Base-by-base conservation (phyloP, 805 yeast genomes). In the Metschnikowia arizonensis region DNA sequence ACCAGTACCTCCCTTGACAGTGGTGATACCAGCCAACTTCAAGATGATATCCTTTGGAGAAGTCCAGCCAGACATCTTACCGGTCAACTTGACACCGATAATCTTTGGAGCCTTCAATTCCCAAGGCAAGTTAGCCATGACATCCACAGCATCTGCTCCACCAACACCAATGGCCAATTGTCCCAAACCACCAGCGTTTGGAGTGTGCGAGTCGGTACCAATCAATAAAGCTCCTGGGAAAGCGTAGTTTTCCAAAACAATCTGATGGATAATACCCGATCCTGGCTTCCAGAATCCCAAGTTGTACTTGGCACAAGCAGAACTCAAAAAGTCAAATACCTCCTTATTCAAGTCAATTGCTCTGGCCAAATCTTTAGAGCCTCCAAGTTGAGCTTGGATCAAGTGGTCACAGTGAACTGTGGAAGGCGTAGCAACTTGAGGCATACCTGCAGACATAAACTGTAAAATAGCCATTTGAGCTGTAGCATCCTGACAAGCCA, bases 221-320 rank as follows among this genome's bases (percentile, higher is more conserved):
- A 90, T 81, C 77, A 90, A 84, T 75, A 90, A 79, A 55, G 91
- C 88, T 74, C 98, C 98, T 68, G 98, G 98, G 81, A 86, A 88
- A 50, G 96, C 93, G 71, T 87, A 90, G 78, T 90, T 91, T 76
- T 90, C 98, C 63, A 90, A 77, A 40, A 90, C 95, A 57, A 90
- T 91, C 76, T 90, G 98, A 74, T 90, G 98, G 62, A 90, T 90
- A 61, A 90, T 90, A 78, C 98, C 98, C 33, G 97, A 89, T 63
- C 97, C 97, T 60, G 97, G 97, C 65, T 90, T 90, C 98, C 98
- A 90, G 82, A 90, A 90, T 69, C 95, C 97, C 68, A 90, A 85
- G 76, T 91, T 89, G 76, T 90, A 90, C 76, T 89, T 90, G 60
- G 91, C 89, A 61, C 95, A 88, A 54, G 96, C 90, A 47, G 89